Evolutionary conservation across 2,329 filamentous ascomycete genomes (phyloP).

Genomic region (Didymella pomorum): DNA sequence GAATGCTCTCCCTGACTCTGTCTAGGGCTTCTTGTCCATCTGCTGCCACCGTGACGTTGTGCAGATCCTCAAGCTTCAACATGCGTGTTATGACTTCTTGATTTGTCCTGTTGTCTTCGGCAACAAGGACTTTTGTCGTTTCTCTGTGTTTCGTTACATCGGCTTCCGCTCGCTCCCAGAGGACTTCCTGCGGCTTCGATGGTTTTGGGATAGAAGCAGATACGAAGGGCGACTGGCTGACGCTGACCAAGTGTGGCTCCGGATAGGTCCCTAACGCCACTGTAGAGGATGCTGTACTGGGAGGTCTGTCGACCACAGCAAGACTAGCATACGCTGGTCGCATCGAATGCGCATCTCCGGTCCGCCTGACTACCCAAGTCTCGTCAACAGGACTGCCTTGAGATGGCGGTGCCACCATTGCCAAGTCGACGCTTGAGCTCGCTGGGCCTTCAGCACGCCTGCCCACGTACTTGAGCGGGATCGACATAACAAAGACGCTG

Average conservation of each 20-base stretch:
- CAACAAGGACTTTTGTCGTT: slow-evolving; percentile 84
- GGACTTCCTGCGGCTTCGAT: slow-evolving; percentile 68
- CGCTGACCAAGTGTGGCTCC: slow-evolving; percentile 52
- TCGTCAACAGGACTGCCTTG: slow-evolving; percentile 30
- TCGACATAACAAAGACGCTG: slow-evolving; percentile 81
- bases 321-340: not conserved
- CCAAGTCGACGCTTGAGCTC: slow-evolving; percentile 39
- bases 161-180: slow-evolving; percentile 70
- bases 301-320: not conserved
- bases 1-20: slow-evolving; percentile 82
- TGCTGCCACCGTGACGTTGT: slow-evolving; percentile 86
- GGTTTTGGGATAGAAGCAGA: slow-evolving; percentile 56
- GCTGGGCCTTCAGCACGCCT: slow-evolving; percentile 66
- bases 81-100: slow-evolving; percentile 63
- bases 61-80: slow-evolving; percentile 79
- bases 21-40: slow-evolving; percentile 81
- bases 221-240: slow-evolving; percentile 68
- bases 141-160: slow-evolving; percentile 63
- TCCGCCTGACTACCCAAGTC: not conserved
- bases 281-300: not conserved
- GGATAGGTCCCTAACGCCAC: not conserved
- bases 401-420: slow-evolving; percentile 18
- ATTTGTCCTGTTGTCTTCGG: slow-evolving; percentile 73
- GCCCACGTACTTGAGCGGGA: slow-evolving; percentile 79
- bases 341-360: not conserved